A percentile compares a stretch with the other conserved stretches of the same genome.
Conservation (phyloP, 2,329 filamentous ascomycete genomes). For the Arthrobotrys pseudoclavata region DNA sequence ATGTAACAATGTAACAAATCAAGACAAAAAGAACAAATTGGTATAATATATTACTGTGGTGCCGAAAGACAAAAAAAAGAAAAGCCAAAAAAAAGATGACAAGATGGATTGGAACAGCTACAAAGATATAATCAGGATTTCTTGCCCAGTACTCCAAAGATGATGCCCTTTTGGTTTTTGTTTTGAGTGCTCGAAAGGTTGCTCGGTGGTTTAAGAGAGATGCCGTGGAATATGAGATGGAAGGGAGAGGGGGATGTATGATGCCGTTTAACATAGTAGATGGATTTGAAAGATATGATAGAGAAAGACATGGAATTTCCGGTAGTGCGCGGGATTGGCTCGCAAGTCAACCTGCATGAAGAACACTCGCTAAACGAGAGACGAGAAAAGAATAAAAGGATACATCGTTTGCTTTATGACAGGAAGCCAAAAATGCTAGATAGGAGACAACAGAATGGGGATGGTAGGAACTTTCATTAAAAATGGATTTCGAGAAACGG, state of each 20-base stretch:
- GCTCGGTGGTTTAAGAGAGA: conserved; percentile 26
- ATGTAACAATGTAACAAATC: conserved; percentile 4
- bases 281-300: conserved; percentile 62
- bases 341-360: conserved; percentile 39
- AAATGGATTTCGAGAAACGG: conserved; percentile 12
- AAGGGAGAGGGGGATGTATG: conserved; percentile 26
- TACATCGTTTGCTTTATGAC: conserved; percentile 42
- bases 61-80: conserved; percentile 36
- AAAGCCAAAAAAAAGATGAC: conserved; percentile 35
- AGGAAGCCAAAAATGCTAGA: conserved; percentile 38
- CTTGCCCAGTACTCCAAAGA: conserved; percentile 59
- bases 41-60: conserved; percentile 61
- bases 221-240: conserved; percentile 11
- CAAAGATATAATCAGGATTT: conserved; percentile 45
- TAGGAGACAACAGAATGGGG: conserved; percentile 51
- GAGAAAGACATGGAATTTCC: conserved; percentile 30
- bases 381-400: conserved; percentile 34
- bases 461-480: conserved; percentile 24
- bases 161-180: conserved; percentile 55
- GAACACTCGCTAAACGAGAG: conserved; percentile 59
- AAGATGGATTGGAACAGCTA: conserved; percentile 29
- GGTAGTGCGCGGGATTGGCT: conserved; percentile 35
- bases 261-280: conserved; percentile 61
- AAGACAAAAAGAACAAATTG: conserved; percentile 58
- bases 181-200: conserved; percentile 38